Evolutionary conservation across 2,329 filamentous ascomycete genomes (phyloP).

Genomic region (Graphilbum ipis-grandicollis): DNA sequence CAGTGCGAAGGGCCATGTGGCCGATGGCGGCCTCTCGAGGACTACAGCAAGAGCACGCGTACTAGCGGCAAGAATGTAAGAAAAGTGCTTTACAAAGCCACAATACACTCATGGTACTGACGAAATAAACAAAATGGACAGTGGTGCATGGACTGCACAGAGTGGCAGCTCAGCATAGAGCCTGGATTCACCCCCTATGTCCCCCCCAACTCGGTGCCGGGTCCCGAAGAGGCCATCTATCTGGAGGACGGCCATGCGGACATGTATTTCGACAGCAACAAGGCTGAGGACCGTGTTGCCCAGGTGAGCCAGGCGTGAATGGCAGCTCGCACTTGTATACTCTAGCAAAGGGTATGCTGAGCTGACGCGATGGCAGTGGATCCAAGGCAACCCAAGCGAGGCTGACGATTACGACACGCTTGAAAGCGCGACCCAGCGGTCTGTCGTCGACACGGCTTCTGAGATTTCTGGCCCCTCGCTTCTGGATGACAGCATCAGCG

Average conservation of each 20-base stretch:
- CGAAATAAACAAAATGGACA: slow-evolving; percentile 2
- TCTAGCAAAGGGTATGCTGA: not conserved
- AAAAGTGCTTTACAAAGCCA: not conserved
- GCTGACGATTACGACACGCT: slow-evolving; percentile 4
- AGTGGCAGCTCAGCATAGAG: slow-evolving; percentile 14
- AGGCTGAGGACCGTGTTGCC: slow-evolving; percentile 1
- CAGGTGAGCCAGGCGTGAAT: not conserved
- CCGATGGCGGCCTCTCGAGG: slow-evolving; percentile 9
- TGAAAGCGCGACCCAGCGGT: slow-evolving; percentile 2
- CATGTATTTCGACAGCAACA: not conserved
- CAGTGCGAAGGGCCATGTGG: slow-evolving; percentile 17
- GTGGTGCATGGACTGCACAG: slow-evolving; percentile 19
- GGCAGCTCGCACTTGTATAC: no score
- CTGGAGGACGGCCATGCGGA: not conserved
- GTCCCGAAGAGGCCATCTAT: slow-evolving; percentile 1
- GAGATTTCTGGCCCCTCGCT: slow-evolving; percentile 2
- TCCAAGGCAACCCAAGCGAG: slow-evolving; percentile 9
- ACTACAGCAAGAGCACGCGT: slow-evolving; percentile 19
- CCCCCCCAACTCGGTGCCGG: slow-evolving; percentile 7
- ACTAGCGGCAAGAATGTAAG: slow-evolving; percentile 14
- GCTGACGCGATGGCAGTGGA: slow-evolving; percentile 6
- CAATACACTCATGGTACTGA: not conserved
- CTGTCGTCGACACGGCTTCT: slow-evolving; percentile 1
- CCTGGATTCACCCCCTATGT: slow-evolving; percentile 10
- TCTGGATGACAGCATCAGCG: slow-evolving; percentile 3